Evolutionary conservation across 495 filamentous ascomycete genomes (phyloP).

Genomic region (Peziza echinospora): DNA sequence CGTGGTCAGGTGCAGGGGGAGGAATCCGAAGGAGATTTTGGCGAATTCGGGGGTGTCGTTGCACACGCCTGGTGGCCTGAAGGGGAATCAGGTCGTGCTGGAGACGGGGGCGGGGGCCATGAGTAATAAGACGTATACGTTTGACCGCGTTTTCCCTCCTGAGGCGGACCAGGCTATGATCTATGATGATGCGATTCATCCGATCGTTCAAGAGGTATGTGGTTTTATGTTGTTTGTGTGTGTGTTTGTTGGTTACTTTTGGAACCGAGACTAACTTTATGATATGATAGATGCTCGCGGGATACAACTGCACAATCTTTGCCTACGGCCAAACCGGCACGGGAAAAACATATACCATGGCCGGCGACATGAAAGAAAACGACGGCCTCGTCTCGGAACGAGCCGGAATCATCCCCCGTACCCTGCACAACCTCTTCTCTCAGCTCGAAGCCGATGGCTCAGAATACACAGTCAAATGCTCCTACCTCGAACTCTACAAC

Average conservation of each 20-base stretch:
- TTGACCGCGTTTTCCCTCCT: slow-evolving; percentile 90
- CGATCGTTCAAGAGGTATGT: slow-evolving; percentile 78
- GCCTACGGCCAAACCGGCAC: slow-evolving; percentile 96
- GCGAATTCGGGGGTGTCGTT: slow-evolving; percentile 89
- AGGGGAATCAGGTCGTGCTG: slow-evolving; percentile 59
- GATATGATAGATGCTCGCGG: slow-evolving; percentile 62
- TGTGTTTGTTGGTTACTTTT: neutral
- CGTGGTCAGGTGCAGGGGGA: slow-evolving; percentile 79
- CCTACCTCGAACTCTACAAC: slow-evolving; percentile 96
- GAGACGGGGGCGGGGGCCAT: slow-evolving; percentile 40
- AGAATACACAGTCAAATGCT: slow-evolving; percentile 86
- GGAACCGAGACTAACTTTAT: neutral
- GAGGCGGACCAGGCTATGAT: slow-evolving; percentile 83
- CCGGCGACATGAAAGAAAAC: slow-evolving; percentile 80
- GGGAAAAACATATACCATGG: slow-evolving; percentile 98
- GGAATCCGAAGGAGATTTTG: slow-evolving; percentile 72
- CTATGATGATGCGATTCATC: slow-evolving; percentile 82
- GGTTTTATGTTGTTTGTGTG: neutral
- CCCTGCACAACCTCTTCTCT: slow-evolving; percentile 62
- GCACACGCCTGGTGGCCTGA: slow-evolving; percentile 54
- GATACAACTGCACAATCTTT: slow-evolving; percentile 98
- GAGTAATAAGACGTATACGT: slow-evolving; percentile 89
- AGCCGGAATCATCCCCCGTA: slow-evolving; percentile 84
- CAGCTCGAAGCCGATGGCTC: slow-evolving; percentile 57
- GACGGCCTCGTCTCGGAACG: slow-evolving; percentile 68